phyloP scores from a whole-genome alignment of 495 filamentous ascomycete genomes.

The Podospora comata region DNA sequence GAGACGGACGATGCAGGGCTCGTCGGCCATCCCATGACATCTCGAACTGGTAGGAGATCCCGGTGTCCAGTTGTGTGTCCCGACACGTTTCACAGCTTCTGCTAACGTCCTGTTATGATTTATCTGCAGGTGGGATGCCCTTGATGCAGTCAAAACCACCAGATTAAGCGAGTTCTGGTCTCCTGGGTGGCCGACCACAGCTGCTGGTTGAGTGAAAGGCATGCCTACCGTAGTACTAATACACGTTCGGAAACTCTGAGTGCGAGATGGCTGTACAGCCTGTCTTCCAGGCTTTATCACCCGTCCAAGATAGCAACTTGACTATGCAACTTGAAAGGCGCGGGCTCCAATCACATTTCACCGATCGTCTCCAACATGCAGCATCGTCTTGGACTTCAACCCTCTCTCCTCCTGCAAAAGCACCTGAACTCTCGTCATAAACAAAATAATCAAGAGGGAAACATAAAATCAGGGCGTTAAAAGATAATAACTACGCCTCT shows the following conservation, averaged over 20 bases:
- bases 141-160: background rate
- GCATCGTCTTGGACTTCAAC: background rate
- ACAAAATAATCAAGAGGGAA: too few species aligned
- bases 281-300: background rate
- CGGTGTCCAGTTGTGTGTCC: slow-evolving; percentile 10
- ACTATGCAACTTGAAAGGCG: background rate
- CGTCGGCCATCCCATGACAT: background rate
- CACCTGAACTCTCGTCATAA: too few species aligned
- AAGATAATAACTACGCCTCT: background rate
- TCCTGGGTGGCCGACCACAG: background rate
- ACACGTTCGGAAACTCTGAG: background rate
- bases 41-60: background rate
- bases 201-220: background rate
- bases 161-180: background rate
- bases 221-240: background rate
- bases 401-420: background rate
- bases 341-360: slow-evolving; percentile 14
- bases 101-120: background rate
- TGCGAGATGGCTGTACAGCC: background rate
- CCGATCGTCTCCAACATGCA: background rate
- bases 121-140: background rate
- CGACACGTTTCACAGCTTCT: background rate
- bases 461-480: too few species aligned
- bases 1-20: background rate
- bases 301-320: slow-evolving; percentile 1